Percentiles rank a stretch among this genome's conserved stretches.
Evolutionary conservation across 768 basidiomycete species (phyloP).

Genomic region (Lactifluus rugatus): DNA sequence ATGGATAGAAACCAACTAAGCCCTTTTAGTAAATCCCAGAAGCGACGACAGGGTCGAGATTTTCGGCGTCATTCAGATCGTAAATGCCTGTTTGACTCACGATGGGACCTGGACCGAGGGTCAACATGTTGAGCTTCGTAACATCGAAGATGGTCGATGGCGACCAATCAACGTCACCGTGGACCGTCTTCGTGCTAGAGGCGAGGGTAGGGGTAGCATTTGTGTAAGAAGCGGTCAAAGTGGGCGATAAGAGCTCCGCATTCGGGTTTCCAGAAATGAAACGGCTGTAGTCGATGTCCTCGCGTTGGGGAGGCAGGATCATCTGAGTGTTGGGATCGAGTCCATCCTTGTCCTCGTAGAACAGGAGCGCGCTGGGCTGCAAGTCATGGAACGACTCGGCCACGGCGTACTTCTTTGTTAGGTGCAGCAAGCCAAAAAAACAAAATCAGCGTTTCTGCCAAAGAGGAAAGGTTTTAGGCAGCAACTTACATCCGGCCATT

Average conservation of each 20-base stretch:
- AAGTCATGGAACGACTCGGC: slow-evolving; percentile 4
- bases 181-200: background rate
- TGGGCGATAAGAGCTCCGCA: slow-evolving; percentile 3
- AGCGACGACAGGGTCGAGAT: slow-evolving; percentile 2
- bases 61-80: background rate
- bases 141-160: background rate
- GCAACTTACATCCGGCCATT: slow-evolving; percentile 2
- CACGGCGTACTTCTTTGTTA: slow-evolving; percentile 4
- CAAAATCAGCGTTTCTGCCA: background rate
- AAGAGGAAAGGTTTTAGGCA: background rate
- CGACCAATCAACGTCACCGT: background rate
- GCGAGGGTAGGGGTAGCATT: background rate
- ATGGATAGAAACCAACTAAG: background rate
- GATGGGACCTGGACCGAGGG: background rate
- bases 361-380: background rate
- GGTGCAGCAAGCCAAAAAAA: background rate
- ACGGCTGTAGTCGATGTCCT: slow-evolving; percentile 4
- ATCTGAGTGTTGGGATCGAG: background rate
- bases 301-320: background rate
- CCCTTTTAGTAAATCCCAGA: slow-evolving; percentile 4
- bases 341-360: background rate
- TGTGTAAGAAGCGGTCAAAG: background rate
- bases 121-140: background rate
- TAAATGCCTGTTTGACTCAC: background rate
- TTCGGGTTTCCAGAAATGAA: slow-evolving; percentile 10